These are phyloP conservation scores for Cyclostephanos tholiformis DNA, from an alignment of 108 stramenopile genomes.

Conservation along the genomic window DNA sequence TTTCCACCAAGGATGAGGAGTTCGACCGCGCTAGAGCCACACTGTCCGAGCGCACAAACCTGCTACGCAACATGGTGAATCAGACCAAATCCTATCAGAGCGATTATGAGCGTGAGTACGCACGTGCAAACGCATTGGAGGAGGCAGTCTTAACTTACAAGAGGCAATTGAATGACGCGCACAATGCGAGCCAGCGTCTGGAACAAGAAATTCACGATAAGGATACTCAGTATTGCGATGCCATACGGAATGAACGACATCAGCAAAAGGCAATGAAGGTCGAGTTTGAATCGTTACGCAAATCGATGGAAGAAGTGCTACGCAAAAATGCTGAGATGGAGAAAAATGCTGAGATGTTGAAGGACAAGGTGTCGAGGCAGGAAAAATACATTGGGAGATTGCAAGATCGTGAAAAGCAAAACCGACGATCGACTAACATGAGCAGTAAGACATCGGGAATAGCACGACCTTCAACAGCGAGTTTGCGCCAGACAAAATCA, in stretches of 20 bases:
- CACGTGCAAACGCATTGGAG: constrained; percentile 2
- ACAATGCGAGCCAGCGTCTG: not conserved
- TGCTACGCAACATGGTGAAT: constrained; percentile 36
- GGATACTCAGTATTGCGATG: constrained; percentile 25
- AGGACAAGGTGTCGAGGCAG: constrained; percentile 28
- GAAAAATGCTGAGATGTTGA: constrained; percentile 26
- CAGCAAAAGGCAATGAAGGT: constrained; percentile 29
- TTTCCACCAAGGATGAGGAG: constrained; percentile 24
- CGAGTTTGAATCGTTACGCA: constrained; percentile 25
- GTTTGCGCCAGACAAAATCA: too few species aligned
- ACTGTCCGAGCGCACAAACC: constrained; percentile 35
- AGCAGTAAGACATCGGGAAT: not conserved
- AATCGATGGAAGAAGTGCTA: constrained; percentile 19
- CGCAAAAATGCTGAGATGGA: constrained; percentile 24
- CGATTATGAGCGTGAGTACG: constrained; percentile 9
- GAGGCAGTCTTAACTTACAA: constrained; percentile 14
- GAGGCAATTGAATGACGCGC: constrained; percentile 2
- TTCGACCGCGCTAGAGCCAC: constrained; percentile 21
- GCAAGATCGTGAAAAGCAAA: constrained; percentile 34
- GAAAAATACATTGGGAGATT: constrained; percentile 41
- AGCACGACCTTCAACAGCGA: constrained; percentile 6
- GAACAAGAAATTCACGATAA: constrained; percentile 28
- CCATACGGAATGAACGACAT: constrained; percentile 29
- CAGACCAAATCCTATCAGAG: constrained; percentile 12
- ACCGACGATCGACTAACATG: constrained; percentile 6